A percentile compares a stretch with the other conserved stretches of the same genome.
phyloP scores from a whole-genome alignment of 352 stramenopile genomes.

The Phytophthora sojae region DNA sequence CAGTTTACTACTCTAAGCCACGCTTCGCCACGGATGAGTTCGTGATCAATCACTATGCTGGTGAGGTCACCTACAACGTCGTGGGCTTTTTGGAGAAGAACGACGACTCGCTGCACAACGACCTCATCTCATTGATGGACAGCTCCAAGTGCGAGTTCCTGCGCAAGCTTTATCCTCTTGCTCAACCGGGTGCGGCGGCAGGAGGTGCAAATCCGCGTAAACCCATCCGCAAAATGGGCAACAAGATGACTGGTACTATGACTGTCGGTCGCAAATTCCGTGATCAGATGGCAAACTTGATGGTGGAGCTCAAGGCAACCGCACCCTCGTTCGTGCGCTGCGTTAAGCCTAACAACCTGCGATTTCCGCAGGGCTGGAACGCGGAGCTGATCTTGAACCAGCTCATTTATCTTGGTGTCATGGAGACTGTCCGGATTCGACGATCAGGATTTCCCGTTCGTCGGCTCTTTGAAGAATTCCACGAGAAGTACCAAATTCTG shows the following conservation, averaged over 20 bases:
- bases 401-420: slow-evolving; percentile 90
- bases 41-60: slow-evolving; percentile 97
- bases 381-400: slow-evolving; percentile 89
- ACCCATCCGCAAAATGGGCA: slow-evolving; percentile 78
- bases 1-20: slow-evolving; percentile 87
- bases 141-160: slow-evolving; percentile 84
- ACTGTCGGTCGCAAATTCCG: slow-evolving; percentile 92
- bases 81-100: slow-evolving; percentile 98
- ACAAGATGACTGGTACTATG: slow-evolving; percentile 92
- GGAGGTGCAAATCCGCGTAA: slow-evolving; percentile 60
- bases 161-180: slow-evolving; percentile 77
- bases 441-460: slow-evolving; percentile 89
- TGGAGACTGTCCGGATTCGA: slow-evolving; percentile 92
- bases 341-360: slow-evolving; percentile 93
- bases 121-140: slow-evolving; percentile 90
- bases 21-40: slow-evolving; percentile 94
- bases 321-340: slow-evolving; percentile 92
- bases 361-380: slow-evolving; percentile 89
- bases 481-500: slow-evolving; percentile 90
- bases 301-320: slow-evolving; percentile 86
- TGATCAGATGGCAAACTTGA: slow-evolving; percentile 89
- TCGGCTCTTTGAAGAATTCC: slow-evolving; percentile 86
- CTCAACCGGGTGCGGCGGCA: slow-evolving; percentile 40
- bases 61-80: slow-evolving; percentile 96
- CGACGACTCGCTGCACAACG: slow-evolving; percentile 95